Evolutionary conservation across 805 yeast species (phyloP).

Genomic region (Wickerhamiella musiphila): DNA sequence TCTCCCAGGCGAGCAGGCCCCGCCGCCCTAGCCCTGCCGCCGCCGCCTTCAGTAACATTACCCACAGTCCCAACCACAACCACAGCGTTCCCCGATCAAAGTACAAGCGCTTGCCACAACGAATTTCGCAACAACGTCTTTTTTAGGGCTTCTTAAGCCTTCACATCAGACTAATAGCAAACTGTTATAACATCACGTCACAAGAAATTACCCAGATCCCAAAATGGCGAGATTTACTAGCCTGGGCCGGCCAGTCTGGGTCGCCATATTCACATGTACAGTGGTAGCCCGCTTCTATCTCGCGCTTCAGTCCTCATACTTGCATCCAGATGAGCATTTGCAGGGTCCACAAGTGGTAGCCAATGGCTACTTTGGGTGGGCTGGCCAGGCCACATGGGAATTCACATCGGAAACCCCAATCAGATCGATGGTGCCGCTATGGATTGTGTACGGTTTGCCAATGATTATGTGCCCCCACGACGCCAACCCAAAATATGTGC

Average conservation of each 20-base stretch:
- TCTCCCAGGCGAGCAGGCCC: too few species aligned
- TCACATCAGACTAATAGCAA: too few species aligned
- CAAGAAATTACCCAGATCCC: too few species aligned
- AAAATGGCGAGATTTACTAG: neutral
- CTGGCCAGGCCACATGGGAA: constrained; percentile 64
- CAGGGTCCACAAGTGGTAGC: constrained; percentile 71
- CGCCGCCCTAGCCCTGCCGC: too few species aligned
- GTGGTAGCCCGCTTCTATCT: constrained; percentile 36
- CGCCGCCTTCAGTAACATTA: too few species aligned
- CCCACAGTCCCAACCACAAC: too few species aligned
- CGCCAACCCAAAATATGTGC: constrained; percentile 31
- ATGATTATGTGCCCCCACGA: constrained; percentile 26
- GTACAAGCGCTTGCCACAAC: too few species aligned
- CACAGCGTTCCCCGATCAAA: too few species aligned
- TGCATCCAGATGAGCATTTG: constrained; percentile 96
- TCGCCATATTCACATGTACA: constrained; percentile 29
- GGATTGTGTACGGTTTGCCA: constrained; percentile 50
- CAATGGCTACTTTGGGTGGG: constrained; percentile 27
- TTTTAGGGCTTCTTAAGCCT: too few species aligned
- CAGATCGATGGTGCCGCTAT: constrained; percentile 54
- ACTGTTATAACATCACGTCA: too few species aligned
- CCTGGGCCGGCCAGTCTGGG: constrained; percentile 23
- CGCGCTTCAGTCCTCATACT: constrained; percentile 58
- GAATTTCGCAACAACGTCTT: too few species aligned
- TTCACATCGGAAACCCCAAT: constrained; percentile 40